Percentiles rank a stretch among this genome's conserved stretches.
phyloP scores from a whole-genome alignment of 2,329 filamentous ascomycete genomes.

The Zelopaecilomyces penicillatus region DNA sequence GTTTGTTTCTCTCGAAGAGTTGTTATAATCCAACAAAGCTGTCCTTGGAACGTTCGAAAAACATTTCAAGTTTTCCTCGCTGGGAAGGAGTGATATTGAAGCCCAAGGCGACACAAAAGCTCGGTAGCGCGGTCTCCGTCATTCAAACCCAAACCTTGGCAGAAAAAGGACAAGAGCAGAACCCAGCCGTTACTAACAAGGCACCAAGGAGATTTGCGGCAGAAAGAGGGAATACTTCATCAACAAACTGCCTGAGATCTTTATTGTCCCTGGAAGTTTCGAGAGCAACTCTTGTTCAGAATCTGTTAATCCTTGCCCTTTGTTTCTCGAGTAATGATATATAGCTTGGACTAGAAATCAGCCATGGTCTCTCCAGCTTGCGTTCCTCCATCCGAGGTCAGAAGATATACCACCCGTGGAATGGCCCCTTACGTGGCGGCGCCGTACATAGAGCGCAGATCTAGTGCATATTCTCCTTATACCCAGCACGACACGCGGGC shows the following conservation, averaged over 20 bases:
- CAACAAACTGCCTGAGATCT: too few species aligned
- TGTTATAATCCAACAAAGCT: background rate
- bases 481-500: slow-evolving; percentile 5
- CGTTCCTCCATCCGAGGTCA: slow-evolving; percentile 9
- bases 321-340: too few species aligned
- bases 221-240: too few species aligned
- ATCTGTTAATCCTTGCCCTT: too few species aligned
- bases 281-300: too few species aligned
- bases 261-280: too few species aligned
- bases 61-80: too few species aligned
- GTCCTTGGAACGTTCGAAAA: too few species aligned
- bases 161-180: too few species aligned
- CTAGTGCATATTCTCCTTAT: slow-evolving; percentile 1
- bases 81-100: background rate
- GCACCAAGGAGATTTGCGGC: too few species aligned
- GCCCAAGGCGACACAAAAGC: slow-evolving; percentile 8
- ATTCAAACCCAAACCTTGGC: background rate
- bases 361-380: slow-evolving; percentile 14
- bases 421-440: slow-evolving; percentile 11
- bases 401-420: slow-evolving; percentile 10
- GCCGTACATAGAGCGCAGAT: slow-evolving; percentile 10
- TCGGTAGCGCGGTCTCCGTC: slow-evolving; percentile 6
- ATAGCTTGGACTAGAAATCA: background rate
- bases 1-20: background rate
- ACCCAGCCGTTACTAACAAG: too few species aligned